Evolutionary conservation across 148 eudicot species (phyloP).

Genomic region (Persicaria maculosa): DNA sequence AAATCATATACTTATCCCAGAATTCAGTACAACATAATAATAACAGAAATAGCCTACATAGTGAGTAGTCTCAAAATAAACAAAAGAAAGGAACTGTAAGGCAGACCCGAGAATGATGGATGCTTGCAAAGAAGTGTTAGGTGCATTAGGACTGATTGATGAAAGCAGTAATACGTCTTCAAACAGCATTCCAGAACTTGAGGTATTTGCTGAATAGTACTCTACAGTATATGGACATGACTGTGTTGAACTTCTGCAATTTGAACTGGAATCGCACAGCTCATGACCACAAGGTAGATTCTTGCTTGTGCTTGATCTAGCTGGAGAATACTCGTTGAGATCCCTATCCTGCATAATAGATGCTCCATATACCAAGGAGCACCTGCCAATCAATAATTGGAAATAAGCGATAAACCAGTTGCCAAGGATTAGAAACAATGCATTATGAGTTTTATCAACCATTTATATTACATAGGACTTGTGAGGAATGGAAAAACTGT

Average conservation of each 20-base stretch:
- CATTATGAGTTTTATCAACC: background rate
- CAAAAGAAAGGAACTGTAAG: constrained; percentile 3
- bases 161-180: constrained; percentile 77
- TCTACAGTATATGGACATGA: constrained; percentile 64
- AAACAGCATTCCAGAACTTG: constrained; percentile 85
- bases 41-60: background rate
- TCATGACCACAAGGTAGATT: constrained; percentile 58
- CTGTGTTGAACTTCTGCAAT: constrained; percentile 51
- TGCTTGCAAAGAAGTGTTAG: constrained; percentile 50
- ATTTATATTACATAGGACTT: too few relatives aligned
- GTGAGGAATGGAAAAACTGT: too few relatives aligned
- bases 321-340: constrained; percentile 68
- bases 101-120: constrained; percentile 66
- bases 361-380: constrained; percentile 98
- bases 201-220: constrained; percentile 51
- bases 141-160: constrained; percentile 35
- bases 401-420: constrained; percentile 83
- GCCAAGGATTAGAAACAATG: constrained; percentile 15
- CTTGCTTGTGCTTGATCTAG: constrained; percentile 67
- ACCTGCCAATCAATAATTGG: constrained; percentile 99
- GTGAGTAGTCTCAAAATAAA: background rate
- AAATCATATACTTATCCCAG: too few relatives aligned
- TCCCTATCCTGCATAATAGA: constrained; percentile 98
- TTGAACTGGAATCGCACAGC: constrained; percentile 55
- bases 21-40: too few relatives aligned